Evolutionary conservation across 1,284 basidiomycete species (phyloP).

Genomic region (Malassezia equina): DNA sequence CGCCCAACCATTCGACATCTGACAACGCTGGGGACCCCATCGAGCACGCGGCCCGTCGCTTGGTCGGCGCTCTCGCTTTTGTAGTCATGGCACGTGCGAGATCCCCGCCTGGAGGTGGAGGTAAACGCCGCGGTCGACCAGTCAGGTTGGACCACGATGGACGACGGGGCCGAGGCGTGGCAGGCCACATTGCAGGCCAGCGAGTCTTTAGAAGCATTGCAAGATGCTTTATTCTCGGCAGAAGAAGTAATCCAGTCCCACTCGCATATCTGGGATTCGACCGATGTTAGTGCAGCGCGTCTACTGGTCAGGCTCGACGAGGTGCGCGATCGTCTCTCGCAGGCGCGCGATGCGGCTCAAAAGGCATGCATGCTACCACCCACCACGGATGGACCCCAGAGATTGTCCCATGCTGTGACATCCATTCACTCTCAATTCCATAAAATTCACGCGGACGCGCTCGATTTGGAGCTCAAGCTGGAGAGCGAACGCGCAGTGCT

Average conservation of each 20-base stretch:
- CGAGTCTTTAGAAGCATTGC: conserved; percentile 6
- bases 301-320: conserved; percentile 5
- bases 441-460: background rate
- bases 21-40: conserved; percentile 6
- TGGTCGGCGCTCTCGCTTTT: conserved; percentile 2
- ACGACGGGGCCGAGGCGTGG: conserved; percentile 2
- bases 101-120: background rate
- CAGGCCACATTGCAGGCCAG: conserved; percentile 4
- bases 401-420: background rate
- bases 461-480: conserved; percentile 4
- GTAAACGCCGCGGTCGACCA: background rate
- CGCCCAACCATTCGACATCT: conserved; percentile 76
- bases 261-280: conserved; percentile 4
- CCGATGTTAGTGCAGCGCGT: background rate
- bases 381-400: background rate
- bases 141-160: background rate
- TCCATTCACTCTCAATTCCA: background rate
- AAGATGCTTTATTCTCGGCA: conserved; percentile 7
- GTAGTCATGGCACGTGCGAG: conserved; percentile 9
- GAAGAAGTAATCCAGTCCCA: conserved; percentile 9
- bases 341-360: conserved; percentile 1
- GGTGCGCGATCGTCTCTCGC: conserved; percentile 1
- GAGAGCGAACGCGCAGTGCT: conserved; percentile 1
- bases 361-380: background rate
- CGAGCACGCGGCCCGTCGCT: background rate